Conservation (phyloP, 2,329 filamentous ascomycete species). For the Chrysoporthe deuterocubensis region DNA sequence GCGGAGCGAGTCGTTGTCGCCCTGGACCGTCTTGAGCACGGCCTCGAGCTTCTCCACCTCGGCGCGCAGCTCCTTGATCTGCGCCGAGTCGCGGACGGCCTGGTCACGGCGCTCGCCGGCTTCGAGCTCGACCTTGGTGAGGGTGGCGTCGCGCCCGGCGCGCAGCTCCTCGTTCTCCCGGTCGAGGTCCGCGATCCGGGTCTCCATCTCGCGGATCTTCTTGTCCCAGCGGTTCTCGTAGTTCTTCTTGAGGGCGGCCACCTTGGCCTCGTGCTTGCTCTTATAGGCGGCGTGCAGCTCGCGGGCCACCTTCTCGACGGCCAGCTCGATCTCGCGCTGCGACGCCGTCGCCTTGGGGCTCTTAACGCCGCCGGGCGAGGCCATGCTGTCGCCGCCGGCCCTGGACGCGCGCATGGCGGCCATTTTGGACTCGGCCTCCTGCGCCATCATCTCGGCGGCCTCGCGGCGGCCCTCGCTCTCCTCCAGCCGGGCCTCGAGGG, state of each 20-base stretch:
- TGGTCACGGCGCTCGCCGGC: conserved; percentile 53
- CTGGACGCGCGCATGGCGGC: conserved; percentile 69
- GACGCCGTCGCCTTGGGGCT: conserved; percentile 37
- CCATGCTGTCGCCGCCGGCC: conserved; percentile 44
- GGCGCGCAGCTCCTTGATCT: conserved; percentile 72
- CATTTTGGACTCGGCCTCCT: conserved; percentile 76
- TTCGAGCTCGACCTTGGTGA: conserved; percentile 60
- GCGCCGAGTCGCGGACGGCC: conserved; percentile 68
- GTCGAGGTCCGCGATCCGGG: conserved; percentile 67
- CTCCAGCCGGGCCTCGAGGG: conserved; percentile 74
- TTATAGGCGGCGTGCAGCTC: conserved; percentile 95
- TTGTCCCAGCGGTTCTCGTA: conserved; percentile 91
- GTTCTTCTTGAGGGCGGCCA: conserved; percentile 82
- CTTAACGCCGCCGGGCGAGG: conserved; percentile 46
- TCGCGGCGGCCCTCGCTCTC: conserved; percentile 76
- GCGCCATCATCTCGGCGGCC: conserved; percentile 74
- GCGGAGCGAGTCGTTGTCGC: conserved; percentile 69
- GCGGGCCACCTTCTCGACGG: conserved; percentile 88
- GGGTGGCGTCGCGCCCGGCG: conserved; percentile 66
- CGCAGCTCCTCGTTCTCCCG: conserved; percentile 78
- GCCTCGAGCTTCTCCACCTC: conserved; percentile 76
- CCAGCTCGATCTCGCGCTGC: conserved; percentile 74
- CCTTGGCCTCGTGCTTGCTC: conserved; percentile 95
- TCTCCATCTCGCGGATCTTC: conserved; percentile 78
- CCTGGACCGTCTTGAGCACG: conserved; percentile 70